Conservation (phyloP, 441 rosid genomes). For the Dalechampia spathulata region DNA sequence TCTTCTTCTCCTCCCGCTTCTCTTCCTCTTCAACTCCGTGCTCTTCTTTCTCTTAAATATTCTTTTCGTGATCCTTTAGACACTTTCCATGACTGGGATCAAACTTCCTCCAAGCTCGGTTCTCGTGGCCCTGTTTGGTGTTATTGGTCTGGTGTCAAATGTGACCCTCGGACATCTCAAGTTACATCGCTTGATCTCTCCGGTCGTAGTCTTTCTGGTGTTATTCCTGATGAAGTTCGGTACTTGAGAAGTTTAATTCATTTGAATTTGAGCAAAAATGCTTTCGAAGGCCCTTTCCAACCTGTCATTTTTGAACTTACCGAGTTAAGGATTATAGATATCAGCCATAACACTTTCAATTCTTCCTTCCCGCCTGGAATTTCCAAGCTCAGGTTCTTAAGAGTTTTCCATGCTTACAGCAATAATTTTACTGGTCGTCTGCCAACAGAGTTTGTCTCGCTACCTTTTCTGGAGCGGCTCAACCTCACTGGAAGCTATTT, state of each 20-base stretch:
- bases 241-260: conserved; percentile 43
- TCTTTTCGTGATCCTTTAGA: conserved; percentile 49
- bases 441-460: conserved; percentile 43
- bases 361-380: conserved; percentile 66
- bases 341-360: conserved; percentile 73
- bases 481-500: conserved; percentile 95
- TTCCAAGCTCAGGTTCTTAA: conserved; percentile 63
- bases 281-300: conserved; percentile 50
- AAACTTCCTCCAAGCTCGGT: conserved; percentile 24
- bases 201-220: conserved; percentile 57
- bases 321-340: conserved; percentile 54
- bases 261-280: conserved; percentile 68
- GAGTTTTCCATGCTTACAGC: conserved; percentile 63
- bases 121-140: conserved; percentile 66
- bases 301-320: conserved; percentile 45
- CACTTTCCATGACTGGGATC: conserved; percentile 66
- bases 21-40: conserved; percentile 49
- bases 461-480: conserved; percentile 62
- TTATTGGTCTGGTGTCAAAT: conserved; percentile 75
- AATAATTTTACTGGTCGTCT: conserved; percentile 63
- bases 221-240: conserved; percentile 49
- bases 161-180: conserved; percentile 41
- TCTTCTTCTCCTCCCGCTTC: conserved; percentile 25
- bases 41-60: conserved; percentile 68
- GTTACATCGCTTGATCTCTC: conserved; percentile 74